Base-by-base conservation (phyloP, 257 asterid genomes). In the Gynochthodes officinalis region DNA sequence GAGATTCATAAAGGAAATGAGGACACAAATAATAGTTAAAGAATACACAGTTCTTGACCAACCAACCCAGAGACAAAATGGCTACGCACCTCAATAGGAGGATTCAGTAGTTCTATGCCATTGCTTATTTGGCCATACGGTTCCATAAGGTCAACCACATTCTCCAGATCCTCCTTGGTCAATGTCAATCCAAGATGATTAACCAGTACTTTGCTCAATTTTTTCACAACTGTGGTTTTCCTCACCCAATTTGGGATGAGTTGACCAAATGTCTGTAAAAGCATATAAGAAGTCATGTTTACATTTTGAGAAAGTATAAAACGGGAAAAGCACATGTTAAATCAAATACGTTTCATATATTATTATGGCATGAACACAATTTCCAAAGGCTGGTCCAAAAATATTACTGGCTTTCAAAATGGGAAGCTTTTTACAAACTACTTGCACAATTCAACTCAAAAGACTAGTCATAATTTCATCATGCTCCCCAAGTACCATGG, bases 141-240 rank as follows among this genome's bases (percentile, higher is more conserved):
- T 81, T 95, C 99, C 99, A 95, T 92, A 70, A 86, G 83, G 64
- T 95, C 95, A 80, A 92, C 99, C 75, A 92, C 98, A 82, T 83
- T 84, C 75, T 89, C 90, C 79, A 95, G 72, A 82, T 95, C 98
- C 89, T 87, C 97, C 82, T 84, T 83, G 21, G 87, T 84, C 89
- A 95, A 79, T 72, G 90, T 84, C 83, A 95, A 85, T 52, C 95
- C 96, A 77, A 95, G 95, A 89, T 95, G 98, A 83, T 89, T 85
- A 75, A 95, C 93, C 74, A 95, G 80, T 76, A 80, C 80, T 78
- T 88, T 90, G 90, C 92, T 85, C 52, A 86, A 75, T 48, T 78
- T 78, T 84, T 84, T 87, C 54, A 77, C 74, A 55, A 78, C 62
- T 78, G 76, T 89, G 79, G 91, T 88, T 78, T 83, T 86, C 84